Conservation (phyloP, 2,329 filamentous ascomycete species). For the Arthrinium puccinioides region DNA sequence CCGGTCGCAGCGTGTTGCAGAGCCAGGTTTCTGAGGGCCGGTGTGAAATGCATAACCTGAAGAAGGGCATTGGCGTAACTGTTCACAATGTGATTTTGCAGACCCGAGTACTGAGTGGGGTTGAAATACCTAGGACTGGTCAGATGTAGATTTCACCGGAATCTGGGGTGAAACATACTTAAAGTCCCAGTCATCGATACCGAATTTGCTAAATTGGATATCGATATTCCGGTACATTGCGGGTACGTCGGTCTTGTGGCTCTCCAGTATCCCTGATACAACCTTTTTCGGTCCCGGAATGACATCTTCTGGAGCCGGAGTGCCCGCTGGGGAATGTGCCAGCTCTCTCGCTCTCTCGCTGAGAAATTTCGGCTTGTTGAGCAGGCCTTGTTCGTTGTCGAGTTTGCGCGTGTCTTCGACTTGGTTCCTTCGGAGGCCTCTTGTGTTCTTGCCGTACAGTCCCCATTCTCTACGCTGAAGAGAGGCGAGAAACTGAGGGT, state of each 20-base stretch:
- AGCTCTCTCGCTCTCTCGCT: conserved; percentile 83
- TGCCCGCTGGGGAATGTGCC: conserved; percentile 35
- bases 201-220: conserved; percentile 98
- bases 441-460: conserved; percentile 69
- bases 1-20: conserved; percentile 81
- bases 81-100: conserved; percentile 95
- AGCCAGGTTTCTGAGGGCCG: conserved; percentile 78
- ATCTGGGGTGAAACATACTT: conserved; percentile 44
- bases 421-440: conserved; percentile 71
- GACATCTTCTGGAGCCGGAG: conserved; percentile 33
- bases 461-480: conserved; percentile 70
- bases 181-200: conserved; percentile 99
- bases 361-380: conserved; percentile 79
- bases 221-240: conserved; percentile 89
- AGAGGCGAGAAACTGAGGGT: conserved; percentile 59
- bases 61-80: conserved; percentile 91
- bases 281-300: conserved; percentile 54
- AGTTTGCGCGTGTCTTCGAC: conserved; percentile 61
- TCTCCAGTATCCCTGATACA: conserved; percentile 62
- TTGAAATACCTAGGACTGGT: conserved; percentile 70
- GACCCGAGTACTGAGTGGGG: conserved; percentile 80
- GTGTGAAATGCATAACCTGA: conserved; percentile 87
- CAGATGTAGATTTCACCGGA: not conserved
- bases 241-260: conserved; percentile 73
- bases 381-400: conserved; percentile 50